These are phyloP conservation scores for Ceratobasidium sp. DNA, from an alignment of 1,284 basidiomycete species.

Conservation along the genomic window DNA sequence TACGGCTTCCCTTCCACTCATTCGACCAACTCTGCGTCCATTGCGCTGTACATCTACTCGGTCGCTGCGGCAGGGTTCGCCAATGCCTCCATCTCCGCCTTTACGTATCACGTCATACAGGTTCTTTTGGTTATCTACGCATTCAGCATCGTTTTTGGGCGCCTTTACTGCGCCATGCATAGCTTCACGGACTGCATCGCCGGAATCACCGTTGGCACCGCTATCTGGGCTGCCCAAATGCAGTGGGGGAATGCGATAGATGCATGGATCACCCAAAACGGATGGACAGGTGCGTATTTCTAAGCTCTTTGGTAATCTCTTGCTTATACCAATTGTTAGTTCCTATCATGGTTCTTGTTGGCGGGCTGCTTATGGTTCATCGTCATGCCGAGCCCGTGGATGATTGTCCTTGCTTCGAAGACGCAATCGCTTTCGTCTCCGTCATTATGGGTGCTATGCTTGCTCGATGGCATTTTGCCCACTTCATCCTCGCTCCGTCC, in stretches of 20 bases:
- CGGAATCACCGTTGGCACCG: conserved; percentile 75
- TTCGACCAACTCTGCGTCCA: conserved; percentile 90
- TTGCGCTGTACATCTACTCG: conserved; percentile 81
- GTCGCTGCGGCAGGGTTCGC: conserved; percentile 58
- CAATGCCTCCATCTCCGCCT: conserved; percentile 60
- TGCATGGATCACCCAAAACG: conserved; percentile 64
- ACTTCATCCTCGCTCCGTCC: conserved; percentile 39
- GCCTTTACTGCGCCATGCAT: conserved; percentile 94
- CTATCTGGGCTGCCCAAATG: conserved; percentile 73
- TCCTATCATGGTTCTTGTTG: conserved; percentile 74
- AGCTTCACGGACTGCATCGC: conserved; percentile 81
- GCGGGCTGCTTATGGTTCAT: conserved; percentile 81
- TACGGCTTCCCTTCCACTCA: conserved; percentile 98
- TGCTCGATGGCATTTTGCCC: conserved; percentile 69
- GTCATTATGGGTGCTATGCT: conserved; percentile 84
- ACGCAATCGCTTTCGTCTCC: conserved; percentile 92
- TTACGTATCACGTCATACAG: conserved; percentile 62
- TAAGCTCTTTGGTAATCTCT: conserved; percentile 1
- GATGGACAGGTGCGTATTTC: conserved; percentile 64
- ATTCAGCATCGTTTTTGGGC: conserved; percentile 86
- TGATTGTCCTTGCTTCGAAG: conserved; percentile 98
- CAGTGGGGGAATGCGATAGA: conserved; percentile 56
- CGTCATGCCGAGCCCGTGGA: conserved; percentile 94
- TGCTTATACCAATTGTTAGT: conserved; percentile 59
- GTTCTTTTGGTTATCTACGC: conserved; percentile 72